phyloP scores from a whole-genome alignment of 192 early-diverging fungal species.

The Jimgerdemannia flammicorona region DNA sequence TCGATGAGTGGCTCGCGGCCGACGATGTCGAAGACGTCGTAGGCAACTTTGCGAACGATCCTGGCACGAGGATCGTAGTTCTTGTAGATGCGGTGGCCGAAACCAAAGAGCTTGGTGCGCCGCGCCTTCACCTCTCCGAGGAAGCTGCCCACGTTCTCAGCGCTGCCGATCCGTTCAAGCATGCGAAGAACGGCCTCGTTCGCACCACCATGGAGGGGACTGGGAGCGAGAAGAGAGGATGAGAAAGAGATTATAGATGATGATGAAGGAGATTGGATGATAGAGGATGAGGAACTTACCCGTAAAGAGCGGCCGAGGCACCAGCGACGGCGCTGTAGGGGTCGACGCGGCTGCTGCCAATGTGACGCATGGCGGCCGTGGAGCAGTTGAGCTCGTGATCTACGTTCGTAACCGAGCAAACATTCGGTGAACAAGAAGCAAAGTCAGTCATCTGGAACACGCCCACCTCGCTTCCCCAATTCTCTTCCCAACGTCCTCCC shows the following conservation, averaged over 20 bases:
- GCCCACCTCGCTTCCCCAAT: background rate
- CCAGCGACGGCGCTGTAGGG: constrained; percentile 58
- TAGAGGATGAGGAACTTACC: background rate
- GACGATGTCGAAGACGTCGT: constrained; percentile 63
- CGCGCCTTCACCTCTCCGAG: constrained; percentile 58
- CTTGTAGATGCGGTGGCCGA: constrained; percentile 59
- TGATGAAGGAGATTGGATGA: background rate
- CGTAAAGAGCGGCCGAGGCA: constrained; percentile 61
- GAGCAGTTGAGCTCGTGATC: constrained; percentile 39
- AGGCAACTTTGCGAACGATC: constrained; percentile 55
- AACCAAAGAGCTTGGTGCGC: constrained; percentile 60
- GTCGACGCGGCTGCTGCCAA: constrained; percentile 58
- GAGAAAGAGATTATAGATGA: background rate
- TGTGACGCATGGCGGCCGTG: constrained; percentile 63
- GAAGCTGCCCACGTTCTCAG: constrained; percentile 53
- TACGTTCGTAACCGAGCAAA: background rate
- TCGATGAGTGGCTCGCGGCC: constrained; percentile 59
- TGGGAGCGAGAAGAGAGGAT: background rate
- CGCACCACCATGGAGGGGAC: constrained; percentile 63
- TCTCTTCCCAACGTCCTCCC: background rate
- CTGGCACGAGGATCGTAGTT: constrained; percentile 63
- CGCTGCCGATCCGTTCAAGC: constrained; percentile 59
- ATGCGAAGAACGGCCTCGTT: constrained; percentile 64
- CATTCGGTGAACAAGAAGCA: too few species aligned
- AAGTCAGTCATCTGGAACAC: background rate